Evolutionary conservation across 2,329 filamentous ascomycete genomes (phyloP).

Genomic region (Trichoderma asperellum): DNA sequence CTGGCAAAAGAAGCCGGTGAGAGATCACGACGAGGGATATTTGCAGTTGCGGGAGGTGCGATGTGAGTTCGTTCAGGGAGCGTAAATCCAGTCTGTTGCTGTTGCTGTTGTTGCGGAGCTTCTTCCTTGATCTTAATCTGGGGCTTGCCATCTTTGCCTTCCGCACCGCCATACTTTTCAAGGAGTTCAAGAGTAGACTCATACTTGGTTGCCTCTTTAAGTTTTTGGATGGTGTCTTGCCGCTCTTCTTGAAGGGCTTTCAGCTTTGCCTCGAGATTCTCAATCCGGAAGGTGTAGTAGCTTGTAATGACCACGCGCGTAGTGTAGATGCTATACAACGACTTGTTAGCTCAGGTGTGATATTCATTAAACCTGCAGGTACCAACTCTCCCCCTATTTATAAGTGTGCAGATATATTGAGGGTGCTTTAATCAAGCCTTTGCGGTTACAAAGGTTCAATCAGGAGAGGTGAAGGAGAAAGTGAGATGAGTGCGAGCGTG

Average conservation of each 20-base stretch:
- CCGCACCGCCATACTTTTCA: conserved; percentile 85
- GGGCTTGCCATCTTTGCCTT: conserved; percentile 52
- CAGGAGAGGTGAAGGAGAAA: background rate
- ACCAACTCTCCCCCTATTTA: background rate
- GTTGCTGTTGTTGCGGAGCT: conserved; percentile 24
- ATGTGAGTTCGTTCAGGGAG: conserved; percentile 51
- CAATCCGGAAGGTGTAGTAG: conserved; percentile 82
- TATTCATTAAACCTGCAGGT: background rate
- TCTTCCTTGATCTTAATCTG: conserved; percentile 39
- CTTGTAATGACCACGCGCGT: conserved; percentile 67
- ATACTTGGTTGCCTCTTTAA: conserved; percentile 95
- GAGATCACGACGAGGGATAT: conserved; percentile 52
- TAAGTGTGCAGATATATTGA: too few species aligned
- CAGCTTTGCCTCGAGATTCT: conserved; percentile 68
- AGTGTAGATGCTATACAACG: conserved; percentile 69
- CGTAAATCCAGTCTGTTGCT: background rate
- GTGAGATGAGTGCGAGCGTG: background rate
- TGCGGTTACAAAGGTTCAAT: background rate
- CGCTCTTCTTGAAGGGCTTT: conserved; percentile 78
- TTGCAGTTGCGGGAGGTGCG: conserved; percentile 65
- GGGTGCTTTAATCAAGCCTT: background rate
- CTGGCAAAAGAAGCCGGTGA: conserved; percentile 32
- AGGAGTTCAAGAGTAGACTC: conserved; percentile 91
- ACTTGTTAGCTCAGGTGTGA: background rate
- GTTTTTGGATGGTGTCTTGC: conserved; percentile 84